phyloP scores from a whole-genome alignment of 1,139 yeast species.

The Spathaspora jeffriesii region DNA sequence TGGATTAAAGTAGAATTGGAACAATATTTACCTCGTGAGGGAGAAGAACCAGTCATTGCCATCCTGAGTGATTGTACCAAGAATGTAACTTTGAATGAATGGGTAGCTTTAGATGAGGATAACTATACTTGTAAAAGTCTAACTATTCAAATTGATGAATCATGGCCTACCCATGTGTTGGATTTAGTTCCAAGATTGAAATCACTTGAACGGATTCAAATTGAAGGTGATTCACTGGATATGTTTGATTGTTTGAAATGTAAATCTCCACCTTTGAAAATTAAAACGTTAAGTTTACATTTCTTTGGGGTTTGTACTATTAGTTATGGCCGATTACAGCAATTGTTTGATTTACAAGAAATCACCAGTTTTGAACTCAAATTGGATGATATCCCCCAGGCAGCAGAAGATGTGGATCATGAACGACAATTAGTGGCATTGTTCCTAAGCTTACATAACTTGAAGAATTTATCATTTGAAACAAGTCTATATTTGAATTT shows the following conservation, averaged over 20 bases:
- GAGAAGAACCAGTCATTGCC: no score
- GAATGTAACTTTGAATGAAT: no score
- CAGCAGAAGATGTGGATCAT: neutral
- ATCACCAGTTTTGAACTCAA: neutral
- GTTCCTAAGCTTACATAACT: no score
- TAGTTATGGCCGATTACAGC: no score
- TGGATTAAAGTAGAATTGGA: no score
- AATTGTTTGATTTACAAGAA: neutral
- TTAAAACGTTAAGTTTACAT: neutral
- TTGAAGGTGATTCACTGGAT: neutral
- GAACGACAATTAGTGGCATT: neutral
- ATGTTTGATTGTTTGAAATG: neutral
- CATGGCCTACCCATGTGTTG: neutral
- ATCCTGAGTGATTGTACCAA: no score
- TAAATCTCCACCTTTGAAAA: neutral
- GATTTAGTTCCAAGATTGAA: neutral
- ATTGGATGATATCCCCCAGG: neutral
- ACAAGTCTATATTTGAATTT: neutral
- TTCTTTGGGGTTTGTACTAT: neutral
- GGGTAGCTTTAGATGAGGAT: no score
- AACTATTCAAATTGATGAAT: neutral
- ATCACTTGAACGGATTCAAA: neutral
- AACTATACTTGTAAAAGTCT: neutral
- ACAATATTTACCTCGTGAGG: no score
- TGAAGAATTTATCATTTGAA: neutral